Percentiles rank a stretch among this genome's conserved stretches.
phyloP scores from a whole-genome alignment of 495 filamentous ascomycete species.

The Friedmanniomyces endolithicus region DNA sequence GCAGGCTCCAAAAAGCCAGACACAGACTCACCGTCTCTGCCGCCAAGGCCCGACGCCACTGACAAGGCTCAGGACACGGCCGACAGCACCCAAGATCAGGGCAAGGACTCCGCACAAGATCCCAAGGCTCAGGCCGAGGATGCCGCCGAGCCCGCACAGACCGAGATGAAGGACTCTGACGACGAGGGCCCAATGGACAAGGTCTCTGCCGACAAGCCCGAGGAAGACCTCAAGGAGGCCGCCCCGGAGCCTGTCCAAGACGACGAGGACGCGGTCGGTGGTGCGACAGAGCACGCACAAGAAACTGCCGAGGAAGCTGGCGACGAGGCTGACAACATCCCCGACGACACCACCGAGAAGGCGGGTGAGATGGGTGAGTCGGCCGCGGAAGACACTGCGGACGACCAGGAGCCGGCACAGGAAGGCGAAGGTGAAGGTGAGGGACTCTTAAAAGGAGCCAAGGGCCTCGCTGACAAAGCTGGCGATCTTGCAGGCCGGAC shows the following conservation, averaged over 20 bases:
- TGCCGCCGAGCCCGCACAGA: slow-evolving; percentile 22
- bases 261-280: slow-evolving; percentile 21
- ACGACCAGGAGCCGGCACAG: slow-evolving; percentile 13
- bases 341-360: slow-evolving; percentile 19
- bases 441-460: slow-evolving; percentile 14
- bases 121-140: slow-evolving; percentile 19
- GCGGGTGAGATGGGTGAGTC: slow-evolving; percentile 17
- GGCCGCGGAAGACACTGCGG: slow-evolving; percentile 12
- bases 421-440: slow-evolving; percentile 8
- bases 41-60: slow-evolving; percentile 24
- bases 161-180: slow-evolving; percentile 19
- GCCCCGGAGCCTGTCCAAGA: slow-evolving; percentile 31
- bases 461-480: slow-evolving; percentile 19
- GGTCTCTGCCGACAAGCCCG: slow-evolving; percentile 24
- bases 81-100: slow-evolving; percentile 1
- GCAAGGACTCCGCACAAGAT: neutral
- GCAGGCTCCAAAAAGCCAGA: slow-evolving; percentile 23
- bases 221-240: slow-evolving; percentile 26
- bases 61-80: slow-evolving; percentile 17
- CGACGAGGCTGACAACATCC: slow-evolving; percentile 21
- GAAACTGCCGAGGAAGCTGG: slow-evolving; percentile 25
- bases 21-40: slow-evolving; percentile 27
- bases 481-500: slow-evolving; percentile 18
- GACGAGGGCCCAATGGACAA: slow-evolving; percentile 26
- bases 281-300: slow-evolving; percentile 21